phyloP scores from a whole-genome alignment of 2,329 filamentous ascomycete genomes.

The Parafenestella ontariensis region DNA sequence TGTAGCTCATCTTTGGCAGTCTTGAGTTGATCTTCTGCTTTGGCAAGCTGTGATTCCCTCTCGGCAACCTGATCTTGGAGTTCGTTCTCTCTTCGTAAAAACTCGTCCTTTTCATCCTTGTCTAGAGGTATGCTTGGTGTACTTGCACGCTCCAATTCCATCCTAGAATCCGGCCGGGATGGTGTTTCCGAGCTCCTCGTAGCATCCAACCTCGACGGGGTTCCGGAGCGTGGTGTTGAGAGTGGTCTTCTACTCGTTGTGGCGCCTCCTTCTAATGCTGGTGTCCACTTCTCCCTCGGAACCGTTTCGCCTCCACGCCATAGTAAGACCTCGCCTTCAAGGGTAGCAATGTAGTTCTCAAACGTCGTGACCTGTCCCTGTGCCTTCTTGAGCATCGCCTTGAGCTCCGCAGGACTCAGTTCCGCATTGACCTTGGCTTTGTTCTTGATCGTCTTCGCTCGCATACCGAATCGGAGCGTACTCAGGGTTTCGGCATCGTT shows the following conservation, averaged over 20 bases:
- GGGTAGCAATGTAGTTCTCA: conserved; percentile 80
- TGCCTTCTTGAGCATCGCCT: conserved; percentile 88
- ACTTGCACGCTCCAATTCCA: conserved; percentile 78
- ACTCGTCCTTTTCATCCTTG: conserved; percentile 97
- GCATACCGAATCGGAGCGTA: conserved; percentile 91
- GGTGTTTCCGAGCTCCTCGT: conserved; percentile 53
- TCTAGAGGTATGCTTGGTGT: conserved; percentile 89
- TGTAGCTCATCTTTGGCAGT: conserved; percentile 86
- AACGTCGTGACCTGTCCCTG: conserved; percentile 89
- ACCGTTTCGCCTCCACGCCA: conserved; percentile 92
- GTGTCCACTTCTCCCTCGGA: conserved; percentile 87
- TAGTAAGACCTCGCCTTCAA: conserved; percentile 83
- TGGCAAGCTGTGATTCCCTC: conserved; percentile 81
- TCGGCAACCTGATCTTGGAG: conserved; percentile 96
- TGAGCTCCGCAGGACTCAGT: conserved; percentile 93
- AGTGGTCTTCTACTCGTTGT: conserved; percentile 57
- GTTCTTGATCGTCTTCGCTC: conserved; percentile 99
- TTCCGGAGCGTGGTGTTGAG: conserved; percentile 63
- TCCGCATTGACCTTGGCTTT: conserved; percentile 99
- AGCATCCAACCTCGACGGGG: conserved; percentile 62
- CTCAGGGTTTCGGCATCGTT: conserved; percentile 95
- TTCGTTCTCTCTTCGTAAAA: conserved; percentile 92
- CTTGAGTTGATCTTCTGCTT: conserved; percentile 79
- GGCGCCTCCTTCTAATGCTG: conserved; percentile 65
- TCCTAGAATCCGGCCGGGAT: conserved; percentile 67